Evolutionary conservation across 2,329 filamentous ascomycete genomes (phyloP).

Genomic region (Lecanicillium sp.): DNA sequence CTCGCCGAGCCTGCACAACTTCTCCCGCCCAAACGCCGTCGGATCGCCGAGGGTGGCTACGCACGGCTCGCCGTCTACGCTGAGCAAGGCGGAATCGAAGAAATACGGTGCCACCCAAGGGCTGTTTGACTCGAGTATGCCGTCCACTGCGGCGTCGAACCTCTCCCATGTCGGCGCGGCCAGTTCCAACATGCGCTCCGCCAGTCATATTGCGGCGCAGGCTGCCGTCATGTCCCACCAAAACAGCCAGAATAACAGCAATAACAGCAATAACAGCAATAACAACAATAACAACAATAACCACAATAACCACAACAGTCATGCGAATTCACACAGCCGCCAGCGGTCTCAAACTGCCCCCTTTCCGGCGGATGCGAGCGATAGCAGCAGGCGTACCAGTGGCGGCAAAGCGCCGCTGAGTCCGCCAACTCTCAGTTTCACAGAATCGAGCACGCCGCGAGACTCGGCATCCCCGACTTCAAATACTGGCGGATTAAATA

Average conservation of each 20-base stretch:
- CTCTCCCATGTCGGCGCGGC: slow-evolving; percentile 42
- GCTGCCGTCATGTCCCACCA: slow-evolving; percentile 64
- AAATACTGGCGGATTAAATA: slow-evolving; percentile 44
- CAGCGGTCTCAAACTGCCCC: slow-evolving; percentile 71
- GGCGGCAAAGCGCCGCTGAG: slow-evolving; percentile 45
- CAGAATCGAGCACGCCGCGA: slow-evolving; percentile 55
- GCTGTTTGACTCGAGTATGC: slow-evolving; percentile 67
- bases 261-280: no score
- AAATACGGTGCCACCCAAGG: slow-evolving; percentile 69
- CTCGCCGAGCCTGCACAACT: slow-evolving; percentile 38
- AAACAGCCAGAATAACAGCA: slow-evolving; percentile 21
- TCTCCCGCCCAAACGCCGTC: slow-evolving; percentile 42
- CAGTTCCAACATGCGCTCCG: slow-evolving; percentile 38
- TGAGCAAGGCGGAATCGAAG: slow-evolving; percentile 42
- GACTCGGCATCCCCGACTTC: slow-evolving; percentile 45
- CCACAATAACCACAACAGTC: no score
- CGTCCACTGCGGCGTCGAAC: slow-evolving; percentile 52
- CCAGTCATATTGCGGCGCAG: slow-evolving; percentile 76
- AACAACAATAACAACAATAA: slow-evolving; percentile 34
- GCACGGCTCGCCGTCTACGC: slow-evolving; percentile 21
- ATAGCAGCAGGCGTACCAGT: slow-evolving; percentile 35
- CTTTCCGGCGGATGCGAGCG: slow-evolving; percentile 39
- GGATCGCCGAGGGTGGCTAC: slow-evolving; percentile 21
- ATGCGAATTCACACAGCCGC: slow-evolving; percentile 33
- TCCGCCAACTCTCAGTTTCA: slow-evolving; percentile 56